Base-by-base conservation (phyloP, 2,329 filamentous ascomycete genomes). In the Hypoxylon sp. region DNA sequence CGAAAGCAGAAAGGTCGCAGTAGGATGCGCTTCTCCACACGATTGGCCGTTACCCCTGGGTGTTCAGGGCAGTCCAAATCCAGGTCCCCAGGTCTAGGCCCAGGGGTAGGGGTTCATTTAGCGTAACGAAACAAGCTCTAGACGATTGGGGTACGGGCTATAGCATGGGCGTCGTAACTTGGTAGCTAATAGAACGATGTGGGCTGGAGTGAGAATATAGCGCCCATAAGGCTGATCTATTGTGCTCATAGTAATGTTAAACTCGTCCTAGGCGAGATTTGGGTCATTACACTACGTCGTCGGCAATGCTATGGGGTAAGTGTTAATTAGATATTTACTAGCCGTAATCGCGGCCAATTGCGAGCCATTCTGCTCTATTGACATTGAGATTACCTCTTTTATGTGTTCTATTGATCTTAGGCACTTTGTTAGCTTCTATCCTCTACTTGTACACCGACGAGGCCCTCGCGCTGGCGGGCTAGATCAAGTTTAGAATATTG, bases 11-110 rank as follows among this genome's bases (percentile, higher is more conserved):
- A 17, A 58, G 42, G 62, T 62, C 29, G 32, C 58, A 59, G 57
- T 62, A 59, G 57, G 66, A 62, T 68, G 54, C 65, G 46, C 57
- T 62, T 62, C 42, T 52, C 62, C 53, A 48, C 47, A 46, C 52
- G 44, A 58, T 32, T 32, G 32, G 7, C 10, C 13, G 31, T 3
- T 11, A n/a, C 27, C 29, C 47, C 48, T 53, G 56, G 56, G 56
- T 54, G 24, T 50, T 42, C 32, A 31, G 48, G 39, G 29, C 17
- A 53, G 27, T 31, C 35, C n/a, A 15, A 15, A 13, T 15, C 13
- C n/a, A n/a, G n/a, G n/a, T n/a, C n/a, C n/a, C 15, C 3, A 15
- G 29, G 10, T 62, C 31, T 42, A 54, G 31, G 31, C 24, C 24
- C 24, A 27, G 24, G 24, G 24, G 24, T 27, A 32, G 31, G 31